Base-by-base conservation (phyloP, 2,329 filamentous ascomycete genomes). In the Trematosphaeria pertusa region DNA sequence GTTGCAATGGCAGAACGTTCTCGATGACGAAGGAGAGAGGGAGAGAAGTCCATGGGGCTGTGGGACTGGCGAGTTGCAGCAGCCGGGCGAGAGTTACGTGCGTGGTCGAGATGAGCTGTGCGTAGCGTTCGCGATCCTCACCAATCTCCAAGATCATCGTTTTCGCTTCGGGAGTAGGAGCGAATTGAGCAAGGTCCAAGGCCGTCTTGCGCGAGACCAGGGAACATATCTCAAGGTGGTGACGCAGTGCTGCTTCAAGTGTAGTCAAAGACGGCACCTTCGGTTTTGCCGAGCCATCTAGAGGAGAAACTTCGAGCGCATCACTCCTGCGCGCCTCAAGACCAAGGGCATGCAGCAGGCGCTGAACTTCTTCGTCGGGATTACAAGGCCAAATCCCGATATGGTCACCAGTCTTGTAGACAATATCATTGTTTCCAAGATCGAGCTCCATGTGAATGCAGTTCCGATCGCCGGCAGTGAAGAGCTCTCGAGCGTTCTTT, bases 161-260 rank as follows among this genome's bases (percentile, higher is more conserved):
- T 44, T 67, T 73, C 1, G 71, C 64, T 4, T 58, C 47, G 1
- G 53, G 31, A 0, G 61, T 65, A 1, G 75, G 73, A 5, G 75
- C 72, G 50, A 77, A 78, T 19, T 71, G 65, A 1, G 69, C 62
- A 2, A 78, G 55, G 2, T 66, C 54, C 2, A 65, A 48, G 8
- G 75, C 56, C 4, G 64, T 69, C 35, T 77, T 73, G 37, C 75
- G 62, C 1, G 73, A 65, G 3, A 78, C 62, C 1, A 72, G 69
- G 1, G 62, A 73, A 48, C 74, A 68, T 49, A 79, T 75, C 43
- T 81, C 78, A 1, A 81, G 71, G 43, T 80, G 75, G 50, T 78
- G 67, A 4, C 69, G 62, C 51, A 80, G 72, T 3, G 76, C 65
- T 0, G 71, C 69, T 1, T 70, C 54, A 4, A 72, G 54, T 0